Evolutionary conservation across 2,329 filamentous ascomycete species (phyloP).

Genomic region (Mycosphaerella sp.): DNA sequence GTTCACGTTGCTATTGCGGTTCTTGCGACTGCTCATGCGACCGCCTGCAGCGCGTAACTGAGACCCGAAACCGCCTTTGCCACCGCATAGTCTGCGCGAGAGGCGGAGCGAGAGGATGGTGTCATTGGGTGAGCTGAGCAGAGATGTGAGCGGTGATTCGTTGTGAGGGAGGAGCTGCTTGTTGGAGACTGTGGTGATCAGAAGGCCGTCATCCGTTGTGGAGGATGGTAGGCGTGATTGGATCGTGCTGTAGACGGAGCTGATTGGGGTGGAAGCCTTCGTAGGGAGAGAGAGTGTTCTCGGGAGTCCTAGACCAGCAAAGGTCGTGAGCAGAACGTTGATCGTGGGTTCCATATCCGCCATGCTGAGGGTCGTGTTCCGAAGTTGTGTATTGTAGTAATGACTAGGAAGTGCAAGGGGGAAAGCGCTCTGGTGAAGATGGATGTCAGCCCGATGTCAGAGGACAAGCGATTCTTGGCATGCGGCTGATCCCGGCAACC

Average conservation of each 20-base stretch:
- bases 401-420: not conserved
- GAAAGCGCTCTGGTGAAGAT: not conserved
- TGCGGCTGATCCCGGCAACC: slow-evolving; percentile 2
- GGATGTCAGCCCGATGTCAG: not conserved
- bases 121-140: slow-evolving; percentile 47
- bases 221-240: slow-evolving; percentile 52
- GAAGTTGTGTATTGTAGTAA: not conserved
- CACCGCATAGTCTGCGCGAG: slow-evolving; percentile 72
- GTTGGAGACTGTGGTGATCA: slow-evolving; percentile 77
- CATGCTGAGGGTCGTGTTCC: not conserved
- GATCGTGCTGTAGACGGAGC: slow-evolving; percentile 59
- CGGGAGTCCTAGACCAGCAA: slow-evolving; percentile 74
- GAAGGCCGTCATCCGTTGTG: slow-evolving; percentile 50
- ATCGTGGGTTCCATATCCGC: slow-evolving; percentile 36
- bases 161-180: slow-evolving; percentile 57
- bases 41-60: slow-evolving; percentile 94
- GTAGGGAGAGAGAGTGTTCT: slow-evolving; percentile 75
- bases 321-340: slow-evolving; percentile 79
- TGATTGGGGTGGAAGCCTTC: slow-evolving; percentile 56
- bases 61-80: slow-evolving; percentile 96
- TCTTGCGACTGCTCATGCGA: slow-evolving; percentile 95
- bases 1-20: slow-evolving; percentile 67
- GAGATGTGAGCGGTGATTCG: slow-evolving; percentile 51
- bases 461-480: not conserved
- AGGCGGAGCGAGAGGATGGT: slow-evolving; percentile 78